Evolutionary conservation across 768 basidiomycete species (phyloP), one percentile per base, ranked within the genome.

Genomic region (Mrakia blollopis): DNA sequence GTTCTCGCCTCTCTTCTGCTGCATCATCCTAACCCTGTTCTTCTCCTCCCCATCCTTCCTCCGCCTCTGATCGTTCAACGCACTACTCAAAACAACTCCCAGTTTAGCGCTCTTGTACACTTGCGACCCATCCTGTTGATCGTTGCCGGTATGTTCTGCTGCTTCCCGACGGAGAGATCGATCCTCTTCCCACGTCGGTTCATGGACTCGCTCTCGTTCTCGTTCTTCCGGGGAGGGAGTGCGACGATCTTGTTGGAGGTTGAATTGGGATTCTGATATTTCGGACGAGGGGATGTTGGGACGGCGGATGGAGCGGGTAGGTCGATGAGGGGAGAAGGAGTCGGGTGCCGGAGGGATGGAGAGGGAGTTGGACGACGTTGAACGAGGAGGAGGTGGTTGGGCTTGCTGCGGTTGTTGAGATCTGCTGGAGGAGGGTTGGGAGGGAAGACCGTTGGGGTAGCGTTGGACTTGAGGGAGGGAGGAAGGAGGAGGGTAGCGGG

Each of bases 221-320:
- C 4, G 47, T 7, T 65, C 62, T 7, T 65, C 62, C 11, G 73
- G 73, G n/a, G 74, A 57, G 39, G 61, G 39, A 9, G 72, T 62
- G 2, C 72, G 25, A 25, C 32, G 25, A 10, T 39, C 6, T 4
- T 8, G 54, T 8, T 21, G 30, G 23, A 28, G 41, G 21, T 13
- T 37, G 69, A 35, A 50, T 50, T 50, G 47, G 21, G 47, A 50
- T 16, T 50, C 47, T 2, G 47, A 21, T 1, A 50, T 52, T n/a
- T 71, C 47, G 1, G n/a, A 1, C 3, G 69, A 25, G 8, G 69
- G 11, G 32, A 50, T 18, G 25, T 75, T 67, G 21, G 74, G 74
- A 14, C 74, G 67, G 3, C 74, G 74, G 21, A 70, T 25, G 14
- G 74, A 75, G 1, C 74, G 74, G 18, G 67, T 69, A 13, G 74